Base-by-base conservation (phyloP, 2,329 filamentous ascomycete genomes). In the Phoma sp. region DNA sequence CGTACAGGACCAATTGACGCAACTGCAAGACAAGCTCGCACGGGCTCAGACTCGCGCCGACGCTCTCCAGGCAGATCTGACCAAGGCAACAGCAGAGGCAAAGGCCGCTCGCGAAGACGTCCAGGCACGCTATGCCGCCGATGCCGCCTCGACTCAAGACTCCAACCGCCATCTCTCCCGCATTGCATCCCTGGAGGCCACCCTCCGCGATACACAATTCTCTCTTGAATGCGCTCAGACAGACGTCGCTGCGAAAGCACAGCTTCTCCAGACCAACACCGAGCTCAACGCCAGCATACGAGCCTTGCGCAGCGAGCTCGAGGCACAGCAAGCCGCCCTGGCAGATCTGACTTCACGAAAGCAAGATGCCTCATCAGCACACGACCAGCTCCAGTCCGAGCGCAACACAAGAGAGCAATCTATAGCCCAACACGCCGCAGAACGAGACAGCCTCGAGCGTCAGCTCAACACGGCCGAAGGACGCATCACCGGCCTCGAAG, bases 401-500 rank as follows among this genome's bases (percentile, higher is more conserved):
- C 41, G 66, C 8, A 50, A 47, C 6, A 37, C 57, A 2, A 73
- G 70, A 51, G 66, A 72, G 22, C 58, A 66, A 18, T 47, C 70
- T n/a, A 47, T 70, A 4, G 43, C 65, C 2, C 60, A 56, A 13
- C 55, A 62, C 9, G 65, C 67, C 7, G 59, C 66, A 27, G 60
- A 65, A n/a, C 63, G 65, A 37, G 64, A 72, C 36, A 48, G 50
- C 6, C 45, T 66, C 11, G 68, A 72, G 30, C 63, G 68, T 33
- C 62, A 52, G 7, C 45, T 68, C 5, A 68, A 61, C 49, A 62
- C 57, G 24, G 62, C 68, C 8, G 62, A 70, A 45, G 68, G 68
- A 7, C 66, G 68, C 7, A 60, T 69, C n/a, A 60, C 71, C 38
- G 63, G 67, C 10, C 62, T 73, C 8, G 70, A 73, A 42, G 47